Base-by-base conservation (phyloP, 169 alveolate genomes). In the Plasmodium berghei region DNA sequence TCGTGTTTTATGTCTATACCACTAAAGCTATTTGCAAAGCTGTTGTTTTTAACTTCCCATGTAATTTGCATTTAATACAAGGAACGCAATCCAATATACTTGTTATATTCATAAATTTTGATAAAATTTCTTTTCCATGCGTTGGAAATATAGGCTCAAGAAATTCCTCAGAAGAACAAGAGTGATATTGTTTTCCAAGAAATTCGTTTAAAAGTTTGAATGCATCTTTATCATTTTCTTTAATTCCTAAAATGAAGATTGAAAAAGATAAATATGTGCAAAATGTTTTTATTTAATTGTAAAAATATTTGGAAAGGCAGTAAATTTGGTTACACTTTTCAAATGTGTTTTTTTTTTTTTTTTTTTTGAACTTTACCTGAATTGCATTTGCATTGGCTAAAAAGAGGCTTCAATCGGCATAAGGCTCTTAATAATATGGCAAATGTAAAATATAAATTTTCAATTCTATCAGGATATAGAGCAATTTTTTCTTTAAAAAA, bases 41-140 rank as follows among this genome's bases (percentile, higher is more conserved):
- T 9, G 97, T 93, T 45, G 97, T 92, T 89, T 97, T 96, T 49
- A 97, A 74, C 89, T 96, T 97, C 20, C 98, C 98, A 73, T 97
- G 98, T 69, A 97, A 89, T 34, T 97, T 91, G 73, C 99, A 97
- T 87, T 96, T 97, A 48, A 96, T 98, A 77, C 99, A 97, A 22
- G 96, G 95, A 5, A 97, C 96, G 85, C 99, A 97, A 52, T 85
- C 91, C 6, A 72, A 45, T 42, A 67, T 70, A 8, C 62, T 87
- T 0, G 86, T 58, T 49, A 74, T 87, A 18, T 87, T 87, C 66
- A 72, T 58, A 61, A 70, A 87, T 5, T 71, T 87, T n/a, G 88
- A 62, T 28, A 87, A 67, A 24, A 75, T 75, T 28, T 75, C 88
- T 55, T 75, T 75, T 40, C 88, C 88, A 6, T 75, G 88, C 0